phyloP scores from a whole-genome alignment of 2,329 filamentous ascomycete genomes.

The Cercospora sesami region DNA sequence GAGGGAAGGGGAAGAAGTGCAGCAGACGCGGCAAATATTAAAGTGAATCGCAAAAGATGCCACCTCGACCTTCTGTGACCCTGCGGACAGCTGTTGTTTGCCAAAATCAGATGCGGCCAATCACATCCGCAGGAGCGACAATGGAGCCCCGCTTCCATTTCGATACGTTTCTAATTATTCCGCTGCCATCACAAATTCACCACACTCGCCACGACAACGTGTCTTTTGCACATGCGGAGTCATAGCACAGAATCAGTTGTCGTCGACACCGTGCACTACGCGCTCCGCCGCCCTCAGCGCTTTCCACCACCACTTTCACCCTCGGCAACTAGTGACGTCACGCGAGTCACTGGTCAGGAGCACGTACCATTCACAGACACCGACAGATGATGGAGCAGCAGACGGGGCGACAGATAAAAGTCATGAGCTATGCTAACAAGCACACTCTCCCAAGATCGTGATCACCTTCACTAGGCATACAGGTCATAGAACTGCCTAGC shows the following conservation, averaged over 20 bases:
- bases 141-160: neutral
- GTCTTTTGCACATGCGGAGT: neutral
- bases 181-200: neutral
- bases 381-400: neutral
- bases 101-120: neutral
- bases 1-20: neutral
- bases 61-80: slow-evolving; percentile 4
- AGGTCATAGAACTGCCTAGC: slow-evolving; percentile 34
- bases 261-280: neutral
- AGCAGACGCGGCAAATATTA: neutral
- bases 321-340: neutral
- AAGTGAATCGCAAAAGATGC: slow-evolving; percentile 3
- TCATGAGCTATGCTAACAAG: neutral
- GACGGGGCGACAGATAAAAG: neutral
- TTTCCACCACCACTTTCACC: neutral
- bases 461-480: neutral
- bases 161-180: neutral
- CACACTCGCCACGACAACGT: neutral
- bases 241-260: neutral
- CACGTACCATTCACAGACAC: neutral
- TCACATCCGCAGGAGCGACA: neutral
- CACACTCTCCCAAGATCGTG: neutral
- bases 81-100: slow-evolving; percentile 8
- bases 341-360: neutral
- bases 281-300: too few relatives aligned